Percentiles rank a stretch among this genome's conserved stretches.
Conservation (phyloP, 257 asterid genomes). For the Perilla frutescens region DNA sequence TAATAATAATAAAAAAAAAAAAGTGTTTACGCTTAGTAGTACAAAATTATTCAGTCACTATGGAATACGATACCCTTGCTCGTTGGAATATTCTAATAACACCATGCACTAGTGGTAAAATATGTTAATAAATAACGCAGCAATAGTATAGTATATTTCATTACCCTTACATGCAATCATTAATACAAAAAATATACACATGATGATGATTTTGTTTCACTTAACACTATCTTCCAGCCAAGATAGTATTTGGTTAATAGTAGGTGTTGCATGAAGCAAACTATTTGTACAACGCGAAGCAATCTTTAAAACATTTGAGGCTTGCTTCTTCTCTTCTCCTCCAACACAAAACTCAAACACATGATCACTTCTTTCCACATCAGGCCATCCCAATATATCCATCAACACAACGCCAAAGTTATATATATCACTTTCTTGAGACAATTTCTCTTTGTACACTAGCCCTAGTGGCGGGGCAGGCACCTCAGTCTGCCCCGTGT, state of each 20-base stretch:
- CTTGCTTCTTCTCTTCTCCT: constrained; percentile 39
- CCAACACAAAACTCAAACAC: constrained; percentile 38
- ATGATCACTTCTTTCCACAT: constrained; percentile 16
- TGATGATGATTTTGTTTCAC: no score
- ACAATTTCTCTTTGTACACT: constrained; percentile 26
- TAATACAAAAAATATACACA: no score
- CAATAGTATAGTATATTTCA: no score
- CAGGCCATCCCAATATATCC: constrained; percentile 49
- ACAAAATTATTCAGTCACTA: no score
- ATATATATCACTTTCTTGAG: constrained; percentile 50
- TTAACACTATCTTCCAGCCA: constrained; percentile 29
- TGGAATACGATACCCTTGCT: no score
- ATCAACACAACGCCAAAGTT: constrained; percentile 58
- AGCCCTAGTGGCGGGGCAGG: constrained; percentile 5
- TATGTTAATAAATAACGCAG: no score
- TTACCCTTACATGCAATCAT: no score
- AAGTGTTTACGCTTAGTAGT: no score
- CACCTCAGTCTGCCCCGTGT: constrained; percentile 36
- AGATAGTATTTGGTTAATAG: constrained; percentile 37
- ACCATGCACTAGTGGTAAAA: no score
- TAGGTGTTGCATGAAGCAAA: constrained; percentile 47
- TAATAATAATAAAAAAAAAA: no score
- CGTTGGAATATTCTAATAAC: no score
- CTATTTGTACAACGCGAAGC: constrained; percentile 46
- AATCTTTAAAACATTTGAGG: constrained; percentile 35